Evolutionary conservation across 1,284 basidiomycete species (phyloP).

Genomic region (Tilletiaria anomala): DNA sequence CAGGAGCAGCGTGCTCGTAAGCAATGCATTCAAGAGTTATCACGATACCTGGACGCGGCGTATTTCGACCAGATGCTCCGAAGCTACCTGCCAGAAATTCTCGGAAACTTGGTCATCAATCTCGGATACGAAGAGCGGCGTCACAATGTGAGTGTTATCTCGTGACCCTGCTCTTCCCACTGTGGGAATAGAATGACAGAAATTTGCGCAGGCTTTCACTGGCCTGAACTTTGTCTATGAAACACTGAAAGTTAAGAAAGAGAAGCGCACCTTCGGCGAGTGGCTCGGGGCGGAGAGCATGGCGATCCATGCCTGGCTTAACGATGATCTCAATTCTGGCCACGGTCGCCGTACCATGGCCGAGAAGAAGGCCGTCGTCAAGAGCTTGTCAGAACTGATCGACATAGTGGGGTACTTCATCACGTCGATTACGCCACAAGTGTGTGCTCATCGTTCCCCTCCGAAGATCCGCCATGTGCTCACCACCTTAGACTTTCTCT

Average conservation of each 20-base stretch:
- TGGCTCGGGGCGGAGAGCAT: constrained; percentile 30
- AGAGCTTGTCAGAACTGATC: not conserved
- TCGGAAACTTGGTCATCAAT: constrained; percentile 30
- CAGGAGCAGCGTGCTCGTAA: constrained; percentile 1
- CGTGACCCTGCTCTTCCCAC: no score
- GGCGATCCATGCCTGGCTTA: constrained; percentile 33
- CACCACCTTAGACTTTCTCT: not conserved
- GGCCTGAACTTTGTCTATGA: constrained; percentile 26
- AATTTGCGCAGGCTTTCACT: constrained; percentile 10
- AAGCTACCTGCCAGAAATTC: constrained; percentile 14
- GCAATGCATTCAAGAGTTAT: constrained; percentile 1
- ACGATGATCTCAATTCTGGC: constrained; percentile 12
- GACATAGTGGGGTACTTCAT: not conserved
- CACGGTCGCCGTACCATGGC: not conserved
- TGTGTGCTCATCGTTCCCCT: not conserved
- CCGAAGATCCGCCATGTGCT: not conserved
- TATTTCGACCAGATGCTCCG: constrained; percentile 1
- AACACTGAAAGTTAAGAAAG: constrained; percentile 7
- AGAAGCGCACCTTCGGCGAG: constrained; percentile 6
- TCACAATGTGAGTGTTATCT: not conserved
- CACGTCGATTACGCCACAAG: not conserved
- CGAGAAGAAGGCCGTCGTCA: not conserved
- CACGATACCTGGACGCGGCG: not conserved
- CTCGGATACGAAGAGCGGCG: constrained; percentile 21
- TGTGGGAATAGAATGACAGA: no score